These are phyloP conservation scores for Paramecium primaurelia DNA, from an alignment of 73 alveolate species.

Conservation along the genomic window DNA sequence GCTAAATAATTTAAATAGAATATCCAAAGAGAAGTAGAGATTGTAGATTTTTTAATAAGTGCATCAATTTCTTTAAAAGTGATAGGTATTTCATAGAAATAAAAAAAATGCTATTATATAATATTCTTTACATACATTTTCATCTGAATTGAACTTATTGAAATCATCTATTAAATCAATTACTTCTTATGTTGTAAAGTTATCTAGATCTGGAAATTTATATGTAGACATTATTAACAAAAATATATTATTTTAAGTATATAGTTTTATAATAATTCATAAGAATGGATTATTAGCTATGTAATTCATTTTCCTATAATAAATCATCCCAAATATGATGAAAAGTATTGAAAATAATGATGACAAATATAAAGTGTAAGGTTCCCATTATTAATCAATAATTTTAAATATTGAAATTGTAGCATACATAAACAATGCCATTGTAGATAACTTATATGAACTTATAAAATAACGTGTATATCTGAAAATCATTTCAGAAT, in stretches of 20 bases:
- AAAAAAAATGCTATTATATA: neutral
- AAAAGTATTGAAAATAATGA: neutral
- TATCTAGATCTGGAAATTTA: neutral
- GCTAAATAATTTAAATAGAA: neutral
- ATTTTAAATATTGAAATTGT: neutral
- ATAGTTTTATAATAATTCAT: neutral
- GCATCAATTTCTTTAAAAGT: neutral
- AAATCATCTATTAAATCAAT: neutral
- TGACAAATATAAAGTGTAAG: neutral
- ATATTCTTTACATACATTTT: neutral
- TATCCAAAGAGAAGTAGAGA: neutral
- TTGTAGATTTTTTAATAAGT: neutral
- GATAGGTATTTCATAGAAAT: neutral
- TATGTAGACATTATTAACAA: neutral
- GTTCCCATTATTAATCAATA: neutral
- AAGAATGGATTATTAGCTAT: conserved; percentile 31
- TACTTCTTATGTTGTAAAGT: neutral
- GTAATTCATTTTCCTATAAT: neutral
- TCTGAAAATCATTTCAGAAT: neutral
- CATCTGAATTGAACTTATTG: neutral
- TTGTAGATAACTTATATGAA: neutral
- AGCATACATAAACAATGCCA: neutral
- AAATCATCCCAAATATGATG: neutral
- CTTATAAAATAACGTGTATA: conserved; percentile 25
- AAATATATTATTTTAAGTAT: neutral